Conservation (phyloP, 192 early-diverging fungal species). For the Coemansia sp. region DNA sequence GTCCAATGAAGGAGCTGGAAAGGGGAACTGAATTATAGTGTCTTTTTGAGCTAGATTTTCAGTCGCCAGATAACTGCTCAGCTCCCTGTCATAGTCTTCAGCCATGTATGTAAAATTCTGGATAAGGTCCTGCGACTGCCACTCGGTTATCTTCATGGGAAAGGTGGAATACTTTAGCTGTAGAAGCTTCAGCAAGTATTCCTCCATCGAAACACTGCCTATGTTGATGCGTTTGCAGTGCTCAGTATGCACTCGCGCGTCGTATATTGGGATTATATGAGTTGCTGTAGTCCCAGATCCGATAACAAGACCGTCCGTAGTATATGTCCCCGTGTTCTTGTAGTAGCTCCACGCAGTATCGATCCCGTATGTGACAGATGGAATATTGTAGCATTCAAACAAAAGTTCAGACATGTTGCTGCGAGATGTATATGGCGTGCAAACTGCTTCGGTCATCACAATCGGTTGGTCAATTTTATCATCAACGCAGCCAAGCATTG, state of each 20-base stretch:
- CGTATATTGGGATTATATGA: slow-evolving; percentile 72
- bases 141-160: slow-evolving; percentile 74
- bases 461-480: slow-evolving; percentile 76
- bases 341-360: slow-evolving; percentile 88
- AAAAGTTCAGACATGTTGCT: slow-evolving; percentile 82
- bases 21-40: slow-evolving; percentile 79
- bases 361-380: slow-evolving; percentile 79
- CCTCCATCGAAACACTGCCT: slow-evolving; percentile 73
- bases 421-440: slow-evolving; percentile 72
- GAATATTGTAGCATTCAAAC: slow-evolving; percentile 81
- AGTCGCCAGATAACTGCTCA: slow-evolving; percentile 62
- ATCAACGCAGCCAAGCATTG: slow-evolving; percentile 71
- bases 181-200: slow-evolving; percentile 82
- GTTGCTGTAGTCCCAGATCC: slow-evolving; percentile 71
- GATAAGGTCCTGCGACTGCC: slow-evolving; percentile 74
- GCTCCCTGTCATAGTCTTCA: slow-evolving; percentile 69
- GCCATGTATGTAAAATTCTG: slow-evolving; percentile 70
- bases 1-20: slow-evolving; percentile 59
- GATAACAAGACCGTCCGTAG: slow-evolving; percentile 69
- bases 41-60: slow-evolving; percentile 64
- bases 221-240: slow-evolving; percentile 77
- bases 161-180: slow-evolving; percentile 90
- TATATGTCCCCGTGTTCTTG: slow-evolving; percentile 59
- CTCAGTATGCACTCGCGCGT: slow-evolving; percentile 60
- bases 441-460: slow-evolving; percentile 85